A percentile compares a stretch with the other conserved stretches of the same genome.
Conservation (phyloP, 1,139 yeast genomes). For the Meyerozyma athensensis region DNA sequence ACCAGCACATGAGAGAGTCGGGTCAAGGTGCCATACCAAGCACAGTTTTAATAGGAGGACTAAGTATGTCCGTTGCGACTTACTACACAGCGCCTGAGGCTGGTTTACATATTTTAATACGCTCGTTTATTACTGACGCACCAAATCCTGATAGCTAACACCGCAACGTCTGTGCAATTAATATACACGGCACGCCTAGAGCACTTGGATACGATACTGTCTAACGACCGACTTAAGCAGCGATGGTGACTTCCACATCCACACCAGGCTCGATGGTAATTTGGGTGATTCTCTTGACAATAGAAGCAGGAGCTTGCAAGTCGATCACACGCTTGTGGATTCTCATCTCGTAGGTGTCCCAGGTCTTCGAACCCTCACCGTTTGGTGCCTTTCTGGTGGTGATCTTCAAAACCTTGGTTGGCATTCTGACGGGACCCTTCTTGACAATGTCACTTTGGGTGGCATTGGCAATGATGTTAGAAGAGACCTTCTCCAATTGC, state of each 20-base stretch:
- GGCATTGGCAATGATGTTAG: slow-evolving; percentile 88
- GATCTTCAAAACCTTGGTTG: slow-evolving; percentile 97
- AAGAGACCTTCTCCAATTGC: slow-evolving; percentile 91
- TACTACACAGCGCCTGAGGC: too few relatives aligned
- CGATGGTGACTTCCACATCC: slow-evolving; percentile 29
- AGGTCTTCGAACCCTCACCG: slow-evolving; percentile 99
- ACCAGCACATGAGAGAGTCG: too few relatives aligned
- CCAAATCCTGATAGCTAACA: slow-evolving; percentile 58
- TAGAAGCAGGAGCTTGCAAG: slow-evolving; percentile 93
- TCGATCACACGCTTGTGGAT: slow-evolving; percentile 99
- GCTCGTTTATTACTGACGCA: slow-evolving; percentile 6
- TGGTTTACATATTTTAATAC: not conserved
- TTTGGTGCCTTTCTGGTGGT: slow-evolving; percentile 99
- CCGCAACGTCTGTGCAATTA: slow-evolving; percentile 54
- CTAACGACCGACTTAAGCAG: slow-evolving; percentile 19
- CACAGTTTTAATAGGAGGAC: too few relatives aligned
- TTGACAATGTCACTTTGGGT: slow-evolving; percentile 73
- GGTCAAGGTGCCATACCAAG: too few relatives aligned
- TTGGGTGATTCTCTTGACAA: slow-evolving; percentile 95
- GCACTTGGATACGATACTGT: slow-evolving; percentile 37
- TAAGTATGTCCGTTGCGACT: too few relatives aligned
- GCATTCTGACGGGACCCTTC: slow-evolving; percentile 99
- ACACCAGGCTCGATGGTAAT: slow-evolving; percentile 65
- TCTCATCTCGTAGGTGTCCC: slow-evolving; percentile 99
- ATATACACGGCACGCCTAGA: slow-evolving; percentile 61